Conservation (phyloP, 306 rosid genomes). For the Ormosia semicastrata region DNA sequence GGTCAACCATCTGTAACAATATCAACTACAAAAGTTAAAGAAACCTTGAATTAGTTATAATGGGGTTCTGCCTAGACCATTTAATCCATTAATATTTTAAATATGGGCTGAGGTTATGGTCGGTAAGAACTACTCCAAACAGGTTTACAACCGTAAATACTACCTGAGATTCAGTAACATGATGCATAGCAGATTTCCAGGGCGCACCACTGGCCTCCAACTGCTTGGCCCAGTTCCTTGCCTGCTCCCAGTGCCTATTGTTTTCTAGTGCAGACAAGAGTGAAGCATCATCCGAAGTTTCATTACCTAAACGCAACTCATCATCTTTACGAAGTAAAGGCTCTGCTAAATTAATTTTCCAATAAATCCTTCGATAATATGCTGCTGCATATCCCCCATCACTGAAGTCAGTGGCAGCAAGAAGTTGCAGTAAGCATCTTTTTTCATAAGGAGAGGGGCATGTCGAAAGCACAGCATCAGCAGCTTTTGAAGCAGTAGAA, state of each 20-base stretch:
- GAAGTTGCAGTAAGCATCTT: constrained; percentile 92
- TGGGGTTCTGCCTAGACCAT: neutral
- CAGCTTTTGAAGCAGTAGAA: constrained; percentile 85
- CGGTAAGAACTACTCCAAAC: constrained; percentile 3
- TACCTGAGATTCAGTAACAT: constrained; percentile 98
- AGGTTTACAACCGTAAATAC: constrained; percentile 24
- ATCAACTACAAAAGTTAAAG: constrained; percentile 23
- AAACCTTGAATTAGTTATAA: neutral
- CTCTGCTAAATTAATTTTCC: constrained; percentile 93
- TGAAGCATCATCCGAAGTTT: constrained; percentile 83
- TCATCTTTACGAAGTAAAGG: constrained; percentile 71
- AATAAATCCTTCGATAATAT: constrained; percentile 62
- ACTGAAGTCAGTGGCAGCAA: constrained; percentile 90
- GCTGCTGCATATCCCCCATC: constrained; percentile 85
- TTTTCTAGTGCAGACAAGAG: constrained; percentile 74
- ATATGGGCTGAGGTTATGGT: constrained; percentile 3
- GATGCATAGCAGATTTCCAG: constrained; percentile 78
- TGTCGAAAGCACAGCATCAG: constrained; percentile 83
- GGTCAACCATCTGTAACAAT: neutral
- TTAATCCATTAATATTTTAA: constrained; percentile 6
- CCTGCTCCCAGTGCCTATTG: constrained; percentile 95
- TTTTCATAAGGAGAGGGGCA: constrained; percentile 96
- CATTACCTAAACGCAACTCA: constrained; percentile 66
- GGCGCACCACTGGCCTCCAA: constrained; percentile 84
- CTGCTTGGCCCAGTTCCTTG: constrained; percentile 98